A percentile compares a stretch with the other conserved stretches of the same genome.
phyloP scores from a whole-genome alignment of 2,329 filamentous ascomycete species.

The Penicillium frequentans region DNA sequence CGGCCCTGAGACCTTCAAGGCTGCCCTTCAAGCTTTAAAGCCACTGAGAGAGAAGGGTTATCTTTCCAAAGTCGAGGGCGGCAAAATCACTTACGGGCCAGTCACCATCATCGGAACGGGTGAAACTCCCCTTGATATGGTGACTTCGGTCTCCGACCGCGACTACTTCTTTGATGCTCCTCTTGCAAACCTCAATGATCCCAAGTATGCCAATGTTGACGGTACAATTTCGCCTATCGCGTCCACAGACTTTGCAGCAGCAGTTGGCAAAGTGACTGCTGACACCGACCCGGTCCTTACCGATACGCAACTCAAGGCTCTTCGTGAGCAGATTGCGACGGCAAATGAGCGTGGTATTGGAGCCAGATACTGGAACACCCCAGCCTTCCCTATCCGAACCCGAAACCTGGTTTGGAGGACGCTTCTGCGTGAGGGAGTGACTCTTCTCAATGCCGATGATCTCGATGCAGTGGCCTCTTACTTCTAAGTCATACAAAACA shows the following conservation, averaged over 20 bases:
- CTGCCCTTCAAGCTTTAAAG: constrained; percentile 56
- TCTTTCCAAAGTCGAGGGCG: constrained; percentile 53
- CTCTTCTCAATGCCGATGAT: constrained; percentile 65
- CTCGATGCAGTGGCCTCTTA: constrained; percentile 50
- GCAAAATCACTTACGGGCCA: constrained; percentile 49
- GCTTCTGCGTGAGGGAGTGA: constrained; percentile 59
- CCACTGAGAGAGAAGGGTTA: constrained; percentile 57
- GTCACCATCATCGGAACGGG: constrained; percentile 65
- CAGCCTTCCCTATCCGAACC: constrained; percentile 59
- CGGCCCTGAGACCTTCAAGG: constrained; percentile 56
- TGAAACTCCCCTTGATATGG: constrained; percentile 52
- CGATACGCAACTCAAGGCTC: constrained; percentile 47
- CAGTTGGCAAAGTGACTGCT: constrained; percentile 42
- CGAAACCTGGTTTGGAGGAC: constrained; percentile 60
- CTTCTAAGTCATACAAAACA: constrained; percentile 21
- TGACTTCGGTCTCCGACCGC: constrained; percentile 47
- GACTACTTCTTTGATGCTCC: constrained; percentile 64
- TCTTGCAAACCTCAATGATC: constrained; percentile 45
- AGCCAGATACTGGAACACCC: constrained; percentile 64
- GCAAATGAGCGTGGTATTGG: constrained; percentile 60
- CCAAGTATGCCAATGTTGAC: constrained; percentile 48
- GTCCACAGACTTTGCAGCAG: constrained; percentile 50
- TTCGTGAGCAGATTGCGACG: constrained; percentile 53
- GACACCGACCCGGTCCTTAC: constrained; percentile 33
- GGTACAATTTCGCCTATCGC: constrained; percentile 54